Conservation (phyloP, 2,329 filamentous ascomycete species). For the Fusarium armeniacum region DNA sequence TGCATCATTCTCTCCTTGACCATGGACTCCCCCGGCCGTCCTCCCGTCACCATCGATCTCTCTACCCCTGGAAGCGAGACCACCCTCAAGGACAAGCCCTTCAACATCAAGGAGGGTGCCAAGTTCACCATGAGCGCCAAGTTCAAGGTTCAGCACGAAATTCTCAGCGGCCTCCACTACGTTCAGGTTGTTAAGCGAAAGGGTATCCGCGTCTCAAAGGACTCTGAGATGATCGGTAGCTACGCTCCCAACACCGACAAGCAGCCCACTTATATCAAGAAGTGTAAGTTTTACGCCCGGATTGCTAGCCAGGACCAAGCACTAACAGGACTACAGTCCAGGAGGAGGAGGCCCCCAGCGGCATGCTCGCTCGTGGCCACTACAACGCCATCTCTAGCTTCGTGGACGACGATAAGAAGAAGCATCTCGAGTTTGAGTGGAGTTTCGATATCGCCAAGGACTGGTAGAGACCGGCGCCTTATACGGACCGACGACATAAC, state of each 20-base stretch:
- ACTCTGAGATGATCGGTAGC: slow-evolving; percentile 98
- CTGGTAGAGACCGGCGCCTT: slow-evolving; percentile 70
- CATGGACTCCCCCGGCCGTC: slow-evolving; percentile 85
- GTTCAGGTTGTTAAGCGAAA: slow-evolving; percentile 93
- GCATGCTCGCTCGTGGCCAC: slow-evolving; percentile 89
- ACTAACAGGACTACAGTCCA: slow-evolving; percentile 71
- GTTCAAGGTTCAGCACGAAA: slow-evolving; percentile 97
- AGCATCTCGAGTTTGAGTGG: slow-evolving; percentile 94
- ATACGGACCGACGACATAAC: slow-evolving; percentile 24
- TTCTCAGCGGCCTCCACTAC: slow-evolving; percentile 95
- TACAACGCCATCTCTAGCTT: slow-evolving; percentile 93
- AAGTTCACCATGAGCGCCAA: slow-evolving; percentile 94
- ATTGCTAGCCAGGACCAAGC: not conserved
- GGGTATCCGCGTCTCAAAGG: slow-evolving; percentile 88
- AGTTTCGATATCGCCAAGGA: slow-evolving; percentile 97
- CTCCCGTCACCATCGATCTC: slow-evolving; percentile 91
- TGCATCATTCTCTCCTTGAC: slow-evolving; percentile 94
- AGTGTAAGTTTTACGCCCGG: slow-evolving; percentile 74
- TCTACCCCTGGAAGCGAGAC: slow-evolving; percentile 79
- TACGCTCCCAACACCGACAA: slow-evolving; percentile 94
- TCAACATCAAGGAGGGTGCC: slow-evolving; percentile 96
- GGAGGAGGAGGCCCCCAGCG: slow-evolving; percentile 90
- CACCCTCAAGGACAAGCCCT: slow-evolving; percentile 89
- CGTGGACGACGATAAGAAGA: slow-evolving; percentile 93
- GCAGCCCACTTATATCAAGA: slow-evolving; percentile 88